Evolutionary conservation across 23 red algal species (phyloP).

Genomic region (Cyanidiococcus yangmingshanensis): DNA sequence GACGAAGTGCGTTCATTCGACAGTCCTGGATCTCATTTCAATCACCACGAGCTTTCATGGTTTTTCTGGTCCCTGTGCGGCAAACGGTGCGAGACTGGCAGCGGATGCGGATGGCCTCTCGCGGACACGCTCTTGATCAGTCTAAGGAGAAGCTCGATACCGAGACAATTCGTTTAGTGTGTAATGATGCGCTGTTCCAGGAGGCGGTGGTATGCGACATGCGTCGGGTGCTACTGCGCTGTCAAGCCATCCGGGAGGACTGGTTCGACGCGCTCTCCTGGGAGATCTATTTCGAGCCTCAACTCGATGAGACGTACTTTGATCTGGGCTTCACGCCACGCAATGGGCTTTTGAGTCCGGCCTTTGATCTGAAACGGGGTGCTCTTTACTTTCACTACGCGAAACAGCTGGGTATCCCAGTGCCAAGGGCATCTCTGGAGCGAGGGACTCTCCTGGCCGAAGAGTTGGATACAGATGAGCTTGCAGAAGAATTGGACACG

Average conservation of each 20-base stretch:
- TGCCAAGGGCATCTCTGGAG: slow-evolving; percentile 5
- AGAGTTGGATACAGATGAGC: background rate
- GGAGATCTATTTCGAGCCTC: slow-evolving; percentile 11
- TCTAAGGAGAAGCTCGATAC: background rate
- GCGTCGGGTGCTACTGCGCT: background rate
- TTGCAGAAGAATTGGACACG: background rate
- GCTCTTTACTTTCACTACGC: background rate
- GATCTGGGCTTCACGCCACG: slow-evolving; percentile 18
- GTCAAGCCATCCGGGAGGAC: slow-evolving; percentile 2
- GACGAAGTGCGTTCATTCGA: background rate
- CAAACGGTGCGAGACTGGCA: background rate
- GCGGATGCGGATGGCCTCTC: background rate
- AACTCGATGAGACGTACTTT: background rate
- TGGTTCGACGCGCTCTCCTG: slow-evolving; percentile 17
- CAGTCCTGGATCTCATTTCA: slow-evolving; percentile 14
- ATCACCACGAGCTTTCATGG: background rate
- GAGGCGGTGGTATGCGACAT: slow-evolving; percentile 7
- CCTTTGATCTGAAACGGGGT: background rate
- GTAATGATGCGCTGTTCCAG: background rate
- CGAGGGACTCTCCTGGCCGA: background rate
- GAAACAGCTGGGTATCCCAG: background rate
- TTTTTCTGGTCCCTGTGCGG: background rate
- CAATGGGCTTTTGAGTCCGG: background rate
- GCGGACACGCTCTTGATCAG: background rate
- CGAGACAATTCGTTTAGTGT: background rate